Percentiles rank a stretch among this genome's conserved stretches.
These are phyloP conservation scores for Yarrowia porcina DNA, from an alignment of 805 yeast genomes.

Conservation along the genomic window DNA sequence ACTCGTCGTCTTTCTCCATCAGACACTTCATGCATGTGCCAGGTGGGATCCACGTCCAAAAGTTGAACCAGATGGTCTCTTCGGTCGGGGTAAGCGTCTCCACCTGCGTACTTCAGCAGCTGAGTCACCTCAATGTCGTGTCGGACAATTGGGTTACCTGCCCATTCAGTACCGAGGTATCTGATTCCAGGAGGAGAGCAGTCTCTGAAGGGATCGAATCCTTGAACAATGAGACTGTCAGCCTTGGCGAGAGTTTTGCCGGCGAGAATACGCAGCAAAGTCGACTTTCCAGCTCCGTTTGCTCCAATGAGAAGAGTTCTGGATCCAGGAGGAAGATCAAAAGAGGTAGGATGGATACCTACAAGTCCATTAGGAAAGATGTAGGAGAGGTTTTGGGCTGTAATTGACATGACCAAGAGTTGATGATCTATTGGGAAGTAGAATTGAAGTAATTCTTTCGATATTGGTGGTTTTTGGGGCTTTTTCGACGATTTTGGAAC, in stretches of 20 bases:
- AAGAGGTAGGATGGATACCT: slow-evolving; percentile 62
- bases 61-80: slow-evolving; percentile 72
- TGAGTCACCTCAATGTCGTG: slow-evolving; percentile 86
- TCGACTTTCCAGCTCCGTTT: slow-evolving; percentile 96
- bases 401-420: slow-evolving; percentile 40
- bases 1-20: slow-evolving; percentile 96
- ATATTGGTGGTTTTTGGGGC: too few species aligned
- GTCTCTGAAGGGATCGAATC: slow-evolving; percentile 82
- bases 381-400: slow-evolving; percentile 63
- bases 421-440: too few species aligned
- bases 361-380: slow-evolving; percentile 60
- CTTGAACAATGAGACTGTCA: slow-evolving; percentile 72
- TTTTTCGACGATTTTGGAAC: too few species aligned
- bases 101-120: slow-evolving; percentile 77
- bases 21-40: slow-evolving; percentile 90
- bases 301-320: slow-evolving; percentile 85
- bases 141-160: slow-evolving; percentile 81
- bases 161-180: slow-evolving; percentile 97
- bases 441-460: too few species aligned
- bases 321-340: slow-evolving; percentile 65
- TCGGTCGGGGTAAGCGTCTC: slow-evolving; percentile 68
- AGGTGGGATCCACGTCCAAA: slow-evolving; percentile 77
- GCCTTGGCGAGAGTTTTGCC: slow-evolving; percentile 82
- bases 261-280: slow-evolving; percentile 76
- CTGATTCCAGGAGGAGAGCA: slow-evolving; percentile 48